These are phyloP conservation scores for Lasiodiplodia sp. DNA, from an alignment of 2,329 filamentous ascomycete genomes.

Conservation along the genomic window DNA sequence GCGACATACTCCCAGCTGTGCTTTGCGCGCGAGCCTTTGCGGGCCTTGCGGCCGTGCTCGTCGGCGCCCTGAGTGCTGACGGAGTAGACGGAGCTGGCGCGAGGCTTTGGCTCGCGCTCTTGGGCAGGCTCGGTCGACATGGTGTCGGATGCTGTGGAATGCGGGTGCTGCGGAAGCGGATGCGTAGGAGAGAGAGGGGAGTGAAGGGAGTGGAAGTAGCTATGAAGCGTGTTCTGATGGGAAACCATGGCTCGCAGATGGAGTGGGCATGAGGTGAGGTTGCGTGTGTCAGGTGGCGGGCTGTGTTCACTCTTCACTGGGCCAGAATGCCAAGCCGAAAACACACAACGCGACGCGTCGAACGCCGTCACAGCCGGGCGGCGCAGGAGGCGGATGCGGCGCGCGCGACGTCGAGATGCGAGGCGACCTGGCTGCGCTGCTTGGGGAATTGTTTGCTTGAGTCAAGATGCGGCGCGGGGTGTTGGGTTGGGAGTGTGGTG, in stretches of 20 bases:
- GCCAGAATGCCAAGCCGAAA: constrained; percentile 26
- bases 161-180: constrained; percentile 10
- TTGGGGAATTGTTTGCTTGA: background rate
- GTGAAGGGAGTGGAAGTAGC: constrained; percentile 22
- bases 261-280: constrained; percentile 21
- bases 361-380: background rate
- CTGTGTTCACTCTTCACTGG: constrained; percentile 24
- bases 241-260: constrained; percentile 19
- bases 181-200: background rate
- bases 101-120: constrained; percentile 15
- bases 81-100: constrained; percentile 16
- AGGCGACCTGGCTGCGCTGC: background rate
- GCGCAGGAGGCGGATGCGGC: background rate
- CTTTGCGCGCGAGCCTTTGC: constrained; percentile 25
- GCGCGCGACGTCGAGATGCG: constrained; percentile 5
- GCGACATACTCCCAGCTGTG: constrained; percentile 28
- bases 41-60: background rate
- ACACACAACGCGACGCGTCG: constrained; percentile 27
- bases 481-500: background rate
- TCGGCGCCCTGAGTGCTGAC: constrained; percentile 20
- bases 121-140: constrained; percentile 14
- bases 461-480: background rate
- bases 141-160: constrained; percentile 20
- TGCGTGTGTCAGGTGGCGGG: constrained; percentile 30
- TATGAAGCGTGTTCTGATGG: constrained; percentile 25